Conservation (phyloP, 257 asterid genomes). For the Primulina tabacum region DNA sequence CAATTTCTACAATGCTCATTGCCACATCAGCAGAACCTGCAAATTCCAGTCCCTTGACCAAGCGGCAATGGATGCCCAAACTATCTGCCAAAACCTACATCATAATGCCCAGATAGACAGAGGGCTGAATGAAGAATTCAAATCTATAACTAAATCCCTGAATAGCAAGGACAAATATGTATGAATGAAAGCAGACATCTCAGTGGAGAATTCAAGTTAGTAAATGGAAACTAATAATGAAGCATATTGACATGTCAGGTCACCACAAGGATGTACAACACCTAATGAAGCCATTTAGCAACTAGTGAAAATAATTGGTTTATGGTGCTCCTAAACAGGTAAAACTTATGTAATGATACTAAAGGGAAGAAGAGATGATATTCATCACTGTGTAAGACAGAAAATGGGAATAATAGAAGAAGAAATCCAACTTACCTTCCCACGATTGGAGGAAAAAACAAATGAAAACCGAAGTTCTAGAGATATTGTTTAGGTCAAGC, state of each 20-base stretch:
- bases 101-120: slow-evolving; percentile 29
- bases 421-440: neutral
- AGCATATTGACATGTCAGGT: neutral
- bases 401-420: neutral
- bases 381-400: neutral
- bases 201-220: neutral
- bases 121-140: slow-evolving; percentile 13
- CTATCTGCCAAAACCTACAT: slow-evolving; percentile 91
- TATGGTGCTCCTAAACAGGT: neutral
- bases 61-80: slow-evolving; percentile 77
- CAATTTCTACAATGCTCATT: slow-evolving; percentile 72
- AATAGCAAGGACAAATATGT: neutral
- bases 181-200: neutral
- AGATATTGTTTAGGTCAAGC: neutral
- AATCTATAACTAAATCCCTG: neutral
- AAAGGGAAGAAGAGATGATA: neutral
- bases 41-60: slow-evolving; percentile 83
- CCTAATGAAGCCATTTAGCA: neutral
- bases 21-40: slow-evolving; percentile 95
- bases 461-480: neutral
- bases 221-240: neutral
- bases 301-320: neutral
- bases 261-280: neutral
- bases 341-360: neutral
- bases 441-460: neutral